These are phyloP conservation scores for Hypoxylon sp. DNA, from an alignment of 2,329 filamentous ascomycete species.

Conservation along the genomic window DNA sequence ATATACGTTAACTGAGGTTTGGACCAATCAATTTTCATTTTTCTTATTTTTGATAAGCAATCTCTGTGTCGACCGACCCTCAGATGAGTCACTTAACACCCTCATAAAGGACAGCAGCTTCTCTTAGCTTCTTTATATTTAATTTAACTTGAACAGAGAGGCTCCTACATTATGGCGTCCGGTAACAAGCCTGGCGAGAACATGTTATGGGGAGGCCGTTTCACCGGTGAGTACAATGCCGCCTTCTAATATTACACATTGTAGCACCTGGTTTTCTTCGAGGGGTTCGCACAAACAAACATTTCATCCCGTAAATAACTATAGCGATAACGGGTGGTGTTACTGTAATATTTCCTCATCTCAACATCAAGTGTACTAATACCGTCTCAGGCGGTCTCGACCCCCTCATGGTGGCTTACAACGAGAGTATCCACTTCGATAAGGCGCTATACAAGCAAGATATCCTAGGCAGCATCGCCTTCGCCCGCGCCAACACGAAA, in stretches of 20 bases:
- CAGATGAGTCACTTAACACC: slow-evolving; percentile 32
- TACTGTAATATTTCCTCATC: neutral
- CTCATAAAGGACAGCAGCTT: slow-evolving; percentile 14
- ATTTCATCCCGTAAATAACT: neutral
- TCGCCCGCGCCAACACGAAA: slow-evolving; percentile 84
- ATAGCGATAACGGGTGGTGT: neutral
- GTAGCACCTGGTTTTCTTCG: neutral
- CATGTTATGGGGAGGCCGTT: slow-evolving; percentile 64
- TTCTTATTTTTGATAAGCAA: slow-evolving; percentile 29
- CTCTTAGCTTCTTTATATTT: neutral
- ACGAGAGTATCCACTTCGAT: slow-evolving; percentile 85
- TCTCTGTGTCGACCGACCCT: slow-evolving; percentile 3
- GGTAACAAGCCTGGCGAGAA: slow-evolving; percentile 46
- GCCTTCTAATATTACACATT: slow-evolving; percentile 1
- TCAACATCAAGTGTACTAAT: slow-evolving; percentile 48
- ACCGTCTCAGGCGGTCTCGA: slow-evolving; percentile 77
- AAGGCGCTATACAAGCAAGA: slow-evolving; percentile 84
- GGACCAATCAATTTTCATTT: slow-evolving; percentile 30
- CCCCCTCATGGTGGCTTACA: slow-evolving; percentile 89
- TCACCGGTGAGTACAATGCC: slow-evolving; percentile 60
- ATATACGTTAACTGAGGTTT: slow-evolving; percentile 41
- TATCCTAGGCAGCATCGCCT: slow-evolving; percentile 84
- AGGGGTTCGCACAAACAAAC: neutral
- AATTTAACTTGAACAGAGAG: no score
- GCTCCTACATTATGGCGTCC: slow-evolving; percentile 62